Evolutionary conservation across 306 rosid species (phyloP), one percentile per base, ranked within the genome.

Genomic region (Canavalia ensiformis): DNA sequence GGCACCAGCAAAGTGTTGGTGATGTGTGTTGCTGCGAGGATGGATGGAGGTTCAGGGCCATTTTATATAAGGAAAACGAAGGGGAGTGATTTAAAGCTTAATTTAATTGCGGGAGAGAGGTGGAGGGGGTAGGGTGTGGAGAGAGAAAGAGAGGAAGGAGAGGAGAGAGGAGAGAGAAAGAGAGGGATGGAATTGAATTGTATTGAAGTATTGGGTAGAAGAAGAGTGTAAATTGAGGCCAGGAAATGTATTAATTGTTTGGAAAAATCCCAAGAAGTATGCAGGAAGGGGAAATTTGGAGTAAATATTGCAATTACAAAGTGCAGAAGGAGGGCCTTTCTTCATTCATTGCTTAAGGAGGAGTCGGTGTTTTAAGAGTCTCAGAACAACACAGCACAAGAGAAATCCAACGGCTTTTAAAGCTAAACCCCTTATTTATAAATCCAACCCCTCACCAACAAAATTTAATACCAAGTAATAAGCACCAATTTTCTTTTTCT

Each of bases 211-310:
- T 74, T 75, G 87, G 88, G 91, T 87, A 83, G 98, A 90, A 92
- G 92, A 83, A 88, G 92, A 87, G 88, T 88, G 94, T 92, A 89
- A 90, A 89, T 90, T 94, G 94, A 85, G 90, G 94, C 82, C 91
- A 86, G 89, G 90, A 94, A 90, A 90, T 83, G 95, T 87, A 92
- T 94, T 94, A 90, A 92, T 88, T 78, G 92, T 84, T 31, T 81
- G 88, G 82, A 84, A 94, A 94, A 87, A 90, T 87, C 89, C 84
- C 92, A 88, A 84, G 85, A 88, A 81, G 84, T 81, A 87, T 88
- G 92, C 88, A 89, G 87, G 90, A 88, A 88, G 82, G 60, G 90
- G 96, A 92, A 92, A 90, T 82, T 87, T 81, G 95, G 69, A 89
- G 92, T 94, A 87, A 94, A 88, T 90, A 89, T 89, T 81, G 89